These are phyloP conservation scores for Aspergillus fumigatus DNA, from an alignment of 2,329 filamentous ascomycete species.

Conservation along the genomic window DNA sequence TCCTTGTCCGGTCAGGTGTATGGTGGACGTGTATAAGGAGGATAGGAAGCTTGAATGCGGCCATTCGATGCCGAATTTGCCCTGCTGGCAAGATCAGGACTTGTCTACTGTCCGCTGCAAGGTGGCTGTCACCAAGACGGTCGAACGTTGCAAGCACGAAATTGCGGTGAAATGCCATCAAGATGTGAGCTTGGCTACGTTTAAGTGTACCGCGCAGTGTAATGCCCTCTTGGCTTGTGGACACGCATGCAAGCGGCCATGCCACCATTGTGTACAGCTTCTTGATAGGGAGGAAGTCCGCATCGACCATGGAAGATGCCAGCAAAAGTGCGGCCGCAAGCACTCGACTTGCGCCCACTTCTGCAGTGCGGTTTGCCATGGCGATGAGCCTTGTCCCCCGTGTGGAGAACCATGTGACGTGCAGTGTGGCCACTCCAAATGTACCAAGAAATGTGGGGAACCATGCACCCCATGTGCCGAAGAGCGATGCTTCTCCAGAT, in stretches of 20 bases:
- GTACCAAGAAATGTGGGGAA: conserved; percentile 53
- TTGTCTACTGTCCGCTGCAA: conserved; percentile 47
- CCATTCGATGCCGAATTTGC: conserved; percentile 24
- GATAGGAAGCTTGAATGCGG: conserved; percentile 21
- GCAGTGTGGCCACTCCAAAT: conserved; percentile 54
- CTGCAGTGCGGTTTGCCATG: conserved; percentile 53
- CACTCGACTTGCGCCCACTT: conserved; percentile 55
- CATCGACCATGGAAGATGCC: conserved; percentile 41
- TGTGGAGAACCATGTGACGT: conserved; percentile 48
- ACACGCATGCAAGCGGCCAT: conserved; percentile 51
- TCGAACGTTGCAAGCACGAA: conserved; percentile 55
- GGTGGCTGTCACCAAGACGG: conserved; percentile 41
- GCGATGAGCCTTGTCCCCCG: conserved; percentile 22
- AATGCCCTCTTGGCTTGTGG: conserved; percentile 50
- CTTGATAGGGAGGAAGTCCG: conserved; percentile 25
- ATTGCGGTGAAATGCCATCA: conserved; percentile 48
- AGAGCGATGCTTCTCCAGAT: conserved; percentile 50
- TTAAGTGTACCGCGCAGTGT: conserved; percentile 50
- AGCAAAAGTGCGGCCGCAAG: conserved; percentile 45
- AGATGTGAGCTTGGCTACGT: conserved; percentile 41
- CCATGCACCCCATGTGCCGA: conserved; percentile 60
- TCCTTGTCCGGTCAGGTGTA: conserved; percentile 35
- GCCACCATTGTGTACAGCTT: conserved; percentile 46
- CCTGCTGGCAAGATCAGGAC: conserved; percentile 43
- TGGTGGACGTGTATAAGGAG: conserved; percentile 24